A percentile compares a stretch with the other conserved stretches of the same genome.
Conservation (phyloP, 352 stramenopile species). For the Pythium aristosporum region DNA sequence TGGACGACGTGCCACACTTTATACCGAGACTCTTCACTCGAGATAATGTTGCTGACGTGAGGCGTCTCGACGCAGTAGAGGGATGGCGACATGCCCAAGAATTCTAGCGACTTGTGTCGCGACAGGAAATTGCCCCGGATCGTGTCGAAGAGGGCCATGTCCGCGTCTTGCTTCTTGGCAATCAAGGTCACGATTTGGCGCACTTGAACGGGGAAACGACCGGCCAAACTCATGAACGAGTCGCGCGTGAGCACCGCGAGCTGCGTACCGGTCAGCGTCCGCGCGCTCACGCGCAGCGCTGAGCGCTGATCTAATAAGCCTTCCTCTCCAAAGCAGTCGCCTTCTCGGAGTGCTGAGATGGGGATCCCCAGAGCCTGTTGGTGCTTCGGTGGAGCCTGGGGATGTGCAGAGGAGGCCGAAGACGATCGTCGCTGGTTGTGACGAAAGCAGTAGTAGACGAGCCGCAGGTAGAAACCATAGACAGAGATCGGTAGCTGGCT, state of each 20-base stretch:
- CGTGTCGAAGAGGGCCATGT: constrained; percentile 11
- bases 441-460: not conserved
- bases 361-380: constrained; percentile 24
- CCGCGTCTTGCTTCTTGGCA: constrained; percentile 14
- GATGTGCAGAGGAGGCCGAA: not conserved
- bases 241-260: constrained; percentile 8
- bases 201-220: constrained; percentile 21
- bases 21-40: not conserved
- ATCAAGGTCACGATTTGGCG: constrained; percentile 24
- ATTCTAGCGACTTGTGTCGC: constrained; percentile 15
- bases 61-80: constrained; percentile 21
- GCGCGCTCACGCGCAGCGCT: constrained; percentile 21
- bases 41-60: constrained; percentile 19
- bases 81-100: constrained; percentile 17
- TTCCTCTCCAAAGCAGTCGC: constrained; percentile 70
- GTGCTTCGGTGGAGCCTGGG: not conserved
- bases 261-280: constrained; percentile 18
- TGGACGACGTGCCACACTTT: constrained; percentile 41
- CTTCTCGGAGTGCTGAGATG: constrained; percentile 44
- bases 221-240: constrained; percentile 17
- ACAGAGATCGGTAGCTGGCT: not conserved
- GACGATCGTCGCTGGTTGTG: not conserved
- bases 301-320: constrained; percentile 16
- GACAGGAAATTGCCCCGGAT: constrained; percentile 14
- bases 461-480: not conserved